Conservation (phyloP, 306 rosid genomes). For the Trifolium pratense region DNA sequence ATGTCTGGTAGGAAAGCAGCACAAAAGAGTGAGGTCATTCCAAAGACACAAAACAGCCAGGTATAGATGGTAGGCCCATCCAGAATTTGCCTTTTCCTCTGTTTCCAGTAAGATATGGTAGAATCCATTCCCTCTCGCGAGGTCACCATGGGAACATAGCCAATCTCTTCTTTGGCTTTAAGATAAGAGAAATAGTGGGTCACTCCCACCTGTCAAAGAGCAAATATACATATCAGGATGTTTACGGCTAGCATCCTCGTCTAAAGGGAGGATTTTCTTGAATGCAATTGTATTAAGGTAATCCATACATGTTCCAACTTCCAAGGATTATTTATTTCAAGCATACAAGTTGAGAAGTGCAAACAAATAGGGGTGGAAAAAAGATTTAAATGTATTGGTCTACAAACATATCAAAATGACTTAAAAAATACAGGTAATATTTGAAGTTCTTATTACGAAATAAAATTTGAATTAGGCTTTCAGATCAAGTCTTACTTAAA, state of each 20-base stretch:
- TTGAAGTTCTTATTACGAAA: background rate
- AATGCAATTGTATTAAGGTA: background rate
- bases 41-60: constrained; percentile 71
- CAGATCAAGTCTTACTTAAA: background rate
- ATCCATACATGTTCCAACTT: constrained; percentile 2
- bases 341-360: constrained; percentile 26
- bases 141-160: constrained; percentile 75
- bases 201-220: constrained; percentile 79
- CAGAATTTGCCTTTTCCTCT: constrained; percentile 60
- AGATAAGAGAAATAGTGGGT: constrained; percentile 82
- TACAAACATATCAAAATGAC: background rate
- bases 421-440: background rate
- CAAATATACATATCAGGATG: constrained; percentile 32
- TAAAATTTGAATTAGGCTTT: background rate
- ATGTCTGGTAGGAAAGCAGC: constrained; percentile 75
- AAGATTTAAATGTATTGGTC: background rate
- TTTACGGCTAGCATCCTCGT: constrained; percentile 17
- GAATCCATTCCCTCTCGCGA: constrained; percentile 84
- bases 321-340: constrained; percentile 16
- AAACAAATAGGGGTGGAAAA: background rate
- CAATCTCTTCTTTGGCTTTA: constrained; percentile 90
- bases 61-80: constrained; percentile 80
- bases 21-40: constrained; percentile 66
- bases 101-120: constrained; percentile 88
- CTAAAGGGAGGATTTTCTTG: constrained; percentile 10